Evolutionary conservation across 495 filamentous ascomycete species (phyloP), one percentile per base, ranked within the genome.

Genomic region (Aspergillus haitiensis): DNA sequence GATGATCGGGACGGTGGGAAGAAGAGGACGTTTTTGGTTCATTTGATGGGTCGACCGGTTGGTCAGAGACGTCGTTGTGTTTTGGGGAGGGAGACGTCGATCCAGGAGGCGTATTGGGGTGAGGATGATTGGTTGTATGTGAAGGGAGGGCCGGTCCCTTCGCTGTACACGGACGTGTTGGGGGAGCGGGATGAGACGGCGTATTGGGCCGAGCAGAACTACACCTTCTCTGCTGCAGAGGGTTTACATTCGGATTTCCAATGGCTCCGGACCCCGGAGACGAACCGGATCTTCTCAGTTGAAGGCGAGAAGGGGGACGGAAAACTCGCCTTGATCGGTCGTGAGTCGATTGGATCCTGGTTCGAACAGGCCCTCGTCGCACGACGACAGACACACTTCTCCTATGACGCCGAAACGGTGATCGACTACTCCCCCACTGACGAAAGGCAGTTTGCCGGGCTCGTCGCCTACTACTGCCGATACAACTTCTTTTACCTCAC

Each of bases 301-400:
- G 57, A 7, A 6, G 37, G 45, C 35, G 36, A 36, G 4, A 15
- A 8, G 5, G 57, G 11, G 0, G 18, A 52, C 16, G 36, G 37
- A 6, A 33, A 8, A 7, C 49, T 59, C 18, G 34, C 36, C 3
- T 37, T 59, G 27, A 45, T 59, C 27, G 57, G 57, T n/a, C 57
- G 57, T 8, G 57, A 59, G 27, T 59, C 57, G n/a, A 59, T 59
- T 15, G 57, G 57, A n/a, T 59, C 57, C n/a, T 59, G 57, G 57
- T 59, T 59, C 39, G 57, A 59, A 49, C 57, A 59, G 39, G 57
- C 57, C 10, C 45, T 59, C 11, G 57, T 59, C 12, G 57, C 57
- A 2, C 47, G 57, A 27, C 57, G 57, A 6, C 57, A 59, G 49
- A 59, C 57, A 1, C 57, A 59, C 32, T 59, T 59, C 40, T 59